phyloP scores from a whole-genome alignment of 2,329 filamentous ascomycete genomes.

The Zasmidium citrigriseum region DNA sequence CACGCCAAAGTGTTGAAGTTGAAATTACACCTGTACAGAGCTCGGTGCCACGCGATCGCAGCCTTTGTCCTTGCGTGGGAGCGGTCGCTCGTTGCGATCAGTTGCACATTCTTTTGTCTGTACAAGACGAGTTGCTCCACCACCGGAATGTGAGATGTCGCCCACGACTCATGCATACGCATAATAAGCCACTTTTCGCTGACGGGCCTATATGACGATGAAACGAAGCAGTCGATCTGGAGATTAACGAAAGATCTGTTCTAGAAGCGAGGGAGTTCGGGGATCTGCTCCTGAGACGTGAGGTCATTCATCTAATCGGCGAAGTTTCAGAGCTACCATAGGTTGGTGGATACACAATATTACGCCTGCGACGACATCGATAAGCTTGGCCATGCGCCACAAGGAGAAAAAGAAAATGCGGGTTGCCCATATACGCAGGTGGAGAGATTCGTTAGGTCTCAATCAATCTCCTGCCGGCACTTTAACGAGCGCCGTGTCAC shows the following conservation, averaged over 20 bases:
- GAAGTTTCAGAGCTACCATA: constrained; percentile 3
- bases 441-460: neutral
- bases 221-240: neutral
- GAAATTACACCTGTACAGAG: neutral
- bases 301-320: neutral
- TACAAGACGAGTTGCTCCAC: too few relatives aligned
- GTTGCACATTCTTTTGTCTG: constrained; percentile 6
- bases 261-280: neutral
- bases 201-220: neutral
- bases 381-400: too few relatives aligned
- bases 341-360: neutral
- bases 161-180: neutral
- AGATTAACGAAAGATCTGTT: neutral
- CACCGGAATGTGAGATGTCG: neutral
- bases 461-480: constrained; percentile 4
- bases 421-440: too few relatives aligned
- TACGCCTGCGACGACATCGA: neutral
- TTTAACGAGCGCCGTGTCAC: neutral
- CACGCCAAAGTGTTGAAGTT: too few relatives aligned
- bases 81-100: constrained; percentile 4
- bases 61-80: neutral
- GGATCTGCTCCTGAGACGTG: neutral
- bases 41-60: neutral
- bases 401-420: too few relatives aligned
- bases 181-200: neutral